Conservation (phyloP, 306 rosid species). For the Mimosa bimucronata region DNA sequence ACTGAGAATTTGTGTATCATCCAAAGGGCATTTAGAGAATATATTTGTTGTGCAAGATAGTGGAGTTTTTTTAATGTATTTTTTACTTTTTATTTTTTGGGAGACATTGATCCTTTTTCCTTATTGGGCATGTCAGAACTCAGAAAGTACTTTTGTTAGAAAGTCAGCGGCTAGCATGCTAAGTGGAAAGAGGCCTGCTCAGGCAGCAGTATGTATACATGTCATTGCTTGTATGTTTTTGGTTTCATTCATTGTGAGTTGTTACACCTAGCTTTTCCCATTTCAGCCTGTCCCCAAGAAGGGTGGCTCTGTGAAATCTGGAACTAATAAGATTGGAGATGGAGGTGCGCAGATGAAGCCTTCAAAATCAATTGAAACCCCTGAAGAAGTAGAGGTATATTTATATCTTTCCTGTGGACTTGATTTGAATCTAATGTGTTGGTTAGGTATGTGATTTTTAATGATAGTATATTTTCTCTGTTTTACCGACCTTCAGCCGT, state of each 20-base stretch:
- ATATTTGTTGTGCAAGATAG: neutral
- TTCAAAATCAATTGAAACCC: constrained; percentile 63
- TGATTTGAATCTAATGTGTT: constrained; percentile 23
- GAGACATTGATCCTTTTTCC: neutral
- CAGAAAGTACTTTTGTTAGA: constrained; percentile 71
- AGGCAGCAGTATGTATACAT: constrained; percentile 72
- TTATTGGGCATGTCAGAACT: constrained; percentile 49
- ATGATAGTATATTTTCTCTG: constrained; percentile 1
- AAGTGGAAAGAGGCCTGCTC: constrained; percentile 94
- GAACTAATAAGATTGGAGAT: constrained; percentile 72
- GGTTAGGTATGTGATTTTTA: constrained; percentile 6
- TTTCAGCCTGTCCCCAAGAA: constrained; percentile 73
- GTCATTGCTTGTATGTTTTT: constrained; percentile 28
- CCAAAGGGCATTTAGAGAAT: neutral
- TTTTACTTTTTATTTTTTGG: neutral
- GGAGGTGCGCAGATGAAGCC: constrained; percentile 66
- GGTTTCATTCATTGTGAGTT: constrained; percentile 32
- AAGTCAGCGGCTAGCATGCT: constrained; percentile 99
- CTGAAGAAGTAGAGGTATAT: constrained; percentile 93
- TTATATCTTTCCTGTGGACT: neutral
- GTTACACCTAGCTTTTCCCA: constrained; percentile 24
- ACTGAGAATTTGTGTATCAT: neutral
- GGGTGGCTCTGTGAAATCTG: constrained; percentile 62
- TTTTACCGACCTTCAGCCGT: constrained; percentile 59
- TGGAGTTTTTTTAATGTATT: neutral